Evolutionary conservation across 306 rosid genomes (phyloP).

Genomic region (Datisca glomerata): DNA sequence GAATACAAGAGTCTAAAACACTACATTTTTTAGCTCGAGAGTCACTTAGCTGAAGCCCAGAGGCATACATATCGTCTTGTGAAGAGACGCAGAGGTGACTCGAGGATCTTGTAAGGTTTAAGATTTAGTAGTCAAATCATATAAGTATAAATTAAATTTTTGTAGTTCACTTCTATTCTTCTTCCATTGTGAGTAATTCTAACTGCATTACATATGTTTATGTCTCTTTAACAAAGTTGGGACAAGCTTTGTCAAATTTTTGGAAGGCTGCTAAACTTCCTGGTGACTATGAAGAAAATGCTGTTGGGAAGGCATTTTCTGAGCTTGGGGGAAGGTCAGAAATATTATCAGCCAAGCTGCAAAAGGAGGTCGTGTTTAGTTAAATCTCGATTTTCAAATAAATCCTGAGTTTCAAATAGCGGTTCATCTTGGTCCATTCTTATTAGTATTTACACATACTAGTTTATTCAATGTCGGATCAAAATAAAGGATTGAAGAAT

Average conservation of each 20-base stretch:
- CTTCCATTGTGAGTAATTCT: too few species aligned
- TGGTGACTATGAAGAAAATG: conserved; percentile 80
- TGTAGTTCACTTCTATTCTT: neutral
- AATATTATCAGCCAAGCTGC: conserved; percentile 57
- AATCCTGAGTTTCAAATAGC: too few species aligned
- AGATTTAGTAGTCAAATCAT: neutral
- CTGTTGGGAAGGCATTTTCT: conserved; percentile 78
- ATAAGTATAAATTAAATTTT: neutral
- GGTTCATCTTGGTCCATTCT: neutral
- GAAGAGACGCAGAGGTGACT: conserved; percentile 88
- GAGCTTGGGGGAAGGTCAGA: conserved; percentile 94
- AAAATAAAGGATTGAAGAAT: too few species aligned
- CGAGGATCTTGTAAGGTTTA: neutral
- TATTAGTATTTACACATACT: neutral
- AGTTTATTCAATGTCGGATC: too few species aligned
- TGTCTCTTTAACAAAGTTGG: conserved; percentile 52
- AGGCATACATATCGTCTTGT: conserved; percentile 97
- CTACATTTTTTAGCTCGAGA: conserved; percentile 94
- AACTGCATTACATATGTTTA: conserved; percentile 2
- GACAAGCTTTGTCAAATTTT: conserved; percentile 83
- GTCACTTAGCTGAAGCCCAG: conserved; percentile 93
- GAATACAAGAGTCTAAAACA: conserved; percentile 87
- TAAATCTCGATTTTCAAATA: too few species aligned
- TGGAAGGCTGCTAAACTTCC: conserved; percentile 93
- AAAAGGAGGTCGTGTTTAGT: conserved; percentile 72